Evolutionary conservation across 163 green algal species (phyloP), one percentile per base, ranked within the genome.

Genomic region (Scenedesmus sp.): DNA sequence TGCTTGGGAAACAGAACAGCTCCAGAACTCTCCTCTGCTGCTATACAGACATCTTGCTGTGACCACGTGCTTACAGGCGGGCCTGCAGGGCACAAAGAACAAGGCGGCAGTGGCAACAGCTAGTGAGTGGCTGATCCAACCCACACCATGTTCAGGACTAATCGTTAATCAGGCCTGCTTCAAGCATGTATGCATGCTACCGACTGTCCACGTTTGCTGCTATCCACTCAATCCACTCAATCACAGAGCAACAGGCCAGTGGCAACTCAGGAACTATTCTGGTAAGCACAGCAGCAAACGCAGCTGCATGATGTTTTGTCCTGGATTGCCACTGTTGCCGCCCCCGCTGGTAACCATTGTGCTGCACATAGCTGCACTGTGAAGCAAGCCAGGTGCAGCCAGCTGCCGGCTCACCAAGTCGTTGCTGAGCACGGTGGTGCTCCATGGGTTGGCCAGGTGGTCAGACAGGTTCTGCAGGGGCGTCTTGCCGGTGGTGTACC

Each of bases 371-470:
- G 56, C 56, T 70, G 3, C 56, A n/a, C 20, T 70, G 51, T 76
- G 16, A 1, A 40, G 24, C 65, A 22, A 76, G 30, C 65, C 7
- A 18, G 7, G 1, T 76, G 7, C 9, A 56, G 49, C 49, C 24
- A 72, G 12, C 56, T 70, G 24, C 26, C 7, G 7, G 6, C 65
- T 76, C 65, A 76, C 92, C 73, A 94, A 88, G 90, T 95, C 93
- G 80, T 94, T 94, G 83, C 90, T 85, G 70, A 89, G 92, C 37
- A 95, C 93, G 37, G 93, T 98, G 88, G 92, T 95, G 53, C 56
- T 80, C 91, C 95, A 97, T 65, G 97, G 97, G 93, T 95, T 89
- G 53, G 95, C 93, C 72, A 98, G 88, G 95, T 98, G 97, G 33
- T 93, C 88, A 16, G 83, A 46, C 72, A 98, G 95, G 93, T 93